A percentile compares a stretch with the other conserved stretches of the same genome.
These are phyloP conservation scores for Clitocybe nebularis DNA, from an alignment of 1,284 basidiomycete species.

Conservation along the genomic window DNA sequence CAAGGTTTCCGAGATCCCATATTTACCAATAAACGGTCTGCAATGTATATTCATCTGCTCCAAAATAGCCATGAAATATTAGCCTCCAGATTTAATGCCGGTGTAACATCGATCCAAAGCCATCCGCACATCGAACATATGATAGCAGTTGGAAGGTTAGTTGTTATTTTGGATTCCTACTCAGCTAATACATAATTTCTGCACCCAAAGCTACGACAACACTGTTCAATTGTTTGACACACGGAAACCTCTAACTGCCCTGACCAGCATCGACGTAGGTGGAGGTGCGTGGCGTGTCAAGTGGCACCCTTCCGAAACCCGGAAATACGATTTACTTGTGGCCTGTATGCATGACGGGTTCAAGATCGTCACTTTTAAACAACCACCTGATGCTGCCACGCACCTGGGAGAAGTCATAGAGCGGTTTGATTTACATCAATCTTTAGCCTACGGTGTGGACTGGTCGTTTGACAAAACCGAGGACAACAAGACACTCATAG, in stretches of 20 bases:
- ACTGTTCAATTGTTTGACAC: constrained; percentile 82
- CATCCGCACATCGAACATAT: constrained; percentile 79
- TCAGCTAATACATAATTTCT: constrained; percentile 5
- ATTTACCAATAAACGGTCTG: constrained; percentile 74
- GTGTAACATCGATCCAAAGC: constrained; percentile 88
- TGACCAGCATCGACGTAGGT: constrained; percentile 68
- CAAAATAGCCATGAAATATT: constrained; percentile 3
- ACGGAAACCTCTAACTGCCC: constrained; percentile 59
- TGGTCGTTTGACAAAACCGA: constrained; percentile 63
- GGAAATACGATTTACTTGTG: constrained; percentile 72
- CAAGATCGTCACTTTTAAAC: constrained; percentile 68
- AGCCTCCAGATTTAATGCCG: constrained; percentile 78
- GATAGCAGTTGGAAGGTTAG: constrained; percentile 87
- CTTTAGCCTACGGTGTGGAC: constrained; percentile 92
- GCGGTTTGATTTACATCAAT: constrained; percentile 76
- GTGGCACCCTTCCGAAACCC: constrained; percentile 77
- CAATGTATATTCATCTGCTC: background rate
- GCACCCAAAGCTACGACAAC: constrained; percentile 75
- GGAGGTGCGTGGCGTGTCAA: constrained; percentile 96
- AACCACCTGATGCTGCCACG: too few species aligned
- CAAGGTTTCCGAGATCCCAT: constrained; percentile 57
- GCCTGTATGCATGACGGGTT: constrained; percentile 98
- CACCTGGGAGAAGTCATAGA: constrained; percentile 46
- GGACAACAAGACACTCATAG: constrained; percentile 54
- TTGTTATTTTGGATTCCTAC: background rate